Evolutionary conservation across 192 early-diverging fungal species (phyloP).

Genomic region (Backusella tarrabulga): DNA sequence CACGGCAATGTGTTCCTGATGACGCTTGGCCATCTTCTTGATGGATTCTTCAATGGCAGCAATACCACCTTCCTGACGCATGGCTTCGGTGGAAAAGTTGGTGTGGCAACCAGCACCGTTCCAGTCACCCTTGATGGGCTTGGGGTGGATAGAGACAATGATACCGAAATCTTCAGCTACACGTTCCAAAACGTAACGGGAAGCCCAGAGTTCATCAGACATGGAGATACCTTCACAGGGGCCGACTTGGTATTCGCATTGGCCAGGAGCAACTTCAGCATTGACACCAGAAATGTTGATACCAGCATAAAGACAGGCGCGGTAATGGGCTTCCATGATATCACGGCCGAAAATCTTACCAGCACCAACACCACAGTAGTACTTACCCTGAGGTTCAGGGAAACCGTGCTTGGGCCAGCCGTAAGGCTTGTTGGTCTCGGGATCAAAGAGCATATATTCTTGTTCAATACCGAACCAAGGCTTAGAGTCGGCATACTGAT

Average conservation of each 20-base stretch:
- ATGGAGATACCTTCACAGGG: slow-evolving; percentile 53
- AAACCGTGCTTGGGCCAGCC: slow-evolving; percentile 58
- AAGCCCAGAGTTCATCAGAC: slow-evolving; percentile 57
- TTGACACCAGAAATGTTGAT: slow-evolving; percentile 44
- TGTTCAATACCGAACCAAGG: slow-evolving; percentile 63
- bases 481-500: slow-evolving; percentile 29
- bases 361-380: slow-evolving; percentile 59
- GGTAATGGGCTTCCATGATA: slow-evolving; percentile 58
- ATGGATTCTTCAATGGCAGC: slow-evolving; percentile 52
- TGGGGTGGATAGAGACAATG: slow-evolving; percentile 53
- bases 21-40: slow-evolving; percentile 43
- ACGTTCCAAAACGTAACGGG: slow-evolving; percentile 50
- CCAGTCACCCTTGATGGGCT: slow-evolving; percentile 59
- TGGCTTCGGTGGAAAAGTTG: slow-evolving; percentile 51
- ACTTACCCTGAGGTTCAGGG: slow-evolving; percentile 54
- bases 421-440: slow-evolving; percentile 41
- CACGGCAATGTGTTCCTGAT: slow-evolving; percentile 52
- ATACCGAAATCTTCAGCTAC: slow-evolving; percentile 59
- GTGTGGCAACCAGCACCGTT: slow-evolving; percentile 60
- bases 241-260: slow-evolving; percentile 59
- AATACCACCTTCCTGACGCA: slow-evolving; percentile 50
- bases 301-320: slow-evolving; percentile 55
- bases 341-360: slow-evolving; percentile 53
- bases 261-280: slow-evolving; percentile 52
- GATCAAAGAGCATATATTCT: slow-evolving; percentile 53